Base-by-base conservation (phyloP, 208 protist genomes). In the Acanthamoeba divionensis region DNA sequence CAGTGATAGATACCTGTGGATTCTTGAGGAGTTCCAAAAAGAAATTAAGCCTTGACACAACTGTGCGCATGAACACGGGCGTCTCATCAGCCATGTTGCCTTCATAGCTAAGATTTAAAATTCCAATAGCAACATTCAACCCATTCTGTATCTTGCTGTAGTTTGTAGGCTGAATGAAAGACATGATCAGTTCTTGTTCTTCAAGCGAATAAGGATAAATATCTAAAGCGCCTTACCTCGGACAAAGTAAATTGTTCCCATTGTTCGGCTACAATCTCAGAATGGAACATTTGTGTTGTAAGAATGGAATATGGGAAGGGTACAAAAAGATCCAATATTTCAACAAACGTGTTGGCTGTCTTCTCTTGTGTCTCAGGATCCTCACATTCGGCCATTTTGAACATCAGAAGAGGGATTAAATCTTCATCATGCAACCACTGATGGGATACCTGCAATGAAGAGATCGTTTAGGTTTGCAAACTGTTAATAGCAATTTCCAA, bases 321-420 rank as follows among this genome's bases (percentile, higher is more conserved):
- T 12, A 79, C 67, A 31, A 79, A 79, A 47, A 79, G 67, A 31
- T 79, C 67, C 41, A 79, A 47, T 24, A 79, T 79, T 36, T 79
- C 67, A 12, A 79, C 67, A 31, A 79, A 79, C 26, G 67, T 79
- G 67, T 44, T 54, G 67, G 67, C 67, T 15, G 67, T 79, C 67
- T 79, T 79, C 67, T 79, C 67, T 47, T 79, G 67, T 54, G 67
- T 79, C 67, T 79, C 67, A 47, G 67, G 67, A 47, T 79, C 67
- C 67, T 79, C 67, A 21, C 67, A 79, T 47, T 79, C 67, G 67
- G 67, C 67, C 67, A 79, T 79, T 47, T 79, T 79, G 67, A 79
- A 79, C 67, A 79, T 79, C 26, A 79, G 26, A 36, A 79, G 44
- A 36, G 67, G 67, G 10, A 79, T 79, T n/a, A 79, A 47, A 47